Base-by-base conservation (phyloP, 305 asterid genomes). In the Fraxinus dipetala region DNA sequence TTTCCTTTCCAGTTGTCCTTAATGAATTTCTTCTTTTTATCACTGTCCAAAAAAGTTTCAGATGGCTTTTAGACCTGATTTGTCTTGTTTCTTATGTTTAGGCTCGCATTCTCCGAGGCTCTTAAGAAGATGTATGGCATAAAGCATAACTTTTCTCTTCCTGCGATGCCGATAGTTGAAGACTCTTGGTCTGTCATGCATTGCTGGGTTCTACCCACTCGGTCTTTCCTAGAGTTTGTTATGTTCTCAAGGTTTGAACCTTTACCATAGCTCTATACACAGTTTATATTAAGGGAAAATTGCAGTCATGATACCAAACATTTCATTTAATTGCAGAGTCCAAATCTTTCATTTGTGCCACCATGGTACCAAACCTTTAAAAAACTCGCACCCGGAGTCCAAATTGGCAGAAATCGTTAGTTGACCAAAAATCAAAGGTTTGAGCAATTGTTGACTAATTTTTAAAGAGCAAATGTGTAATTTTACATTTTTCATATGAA, bases 131-230 rank as follows among this genome's bases (percentile, higher is more conserved):
- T 96, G 99, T 96, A 96, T 34, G 96, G 98, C 61, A 32, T 96
- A 83, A 90, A 91, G 79, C 91, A 88, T 73, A 89, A 91, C 86
- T 76, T 88, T 76, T 87, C 94, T 73, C 89, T 96, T 67, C 99
- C 99, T 10, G 74, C 87, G 59, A 95, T 96, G 99, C 97, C 98
- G 59, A 81, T 79, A 6, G 86, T 84, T 59, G 93, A 88, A 72
- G 97, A 91, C 86, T 91, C 97, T 61, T 96, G 98, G 98, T 90
- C 98, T 69, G 98, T 90, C 85, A 95, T 91, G 98, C 95, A 96
- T 84, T 91, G 93, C 74, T 96, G 99, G 98, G 94, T 81, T 82
- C 88, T 95, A 83, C 99, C 99, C 3, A 95, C 99, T 43, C 89
- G 88, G 87, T 93, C 98, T 75, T 96, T 96, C 85, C 34, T 93